A percentile compares a stretch with the other conserved stretches of the same genome.
Evolutionary conservation across 352 stramenopile species (phyloP).

Genomic region (Phytophthora rubi): DNA sequence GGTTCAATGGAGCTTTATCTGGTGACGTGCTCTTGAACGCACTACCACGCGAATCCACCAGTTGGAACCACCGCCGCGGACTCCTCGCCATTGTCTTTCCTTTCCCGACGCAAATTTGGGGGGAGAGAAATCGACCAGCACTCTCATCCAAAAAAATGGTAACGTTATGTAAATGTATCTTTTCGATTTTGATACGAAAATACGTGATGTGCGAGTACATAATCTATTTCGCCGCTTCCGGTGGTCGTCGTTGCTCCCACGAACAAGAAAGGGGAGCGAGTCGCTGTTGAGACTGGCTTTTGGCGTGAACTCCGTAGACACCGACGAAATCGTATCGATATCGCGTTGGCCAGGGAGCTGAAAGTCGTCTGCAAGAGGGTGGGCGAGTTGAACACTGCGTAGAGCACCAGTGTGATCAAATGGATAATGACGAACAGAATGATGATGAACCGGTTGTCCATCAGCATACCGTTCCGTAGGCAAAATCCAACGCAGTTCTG

Average conservation of each 20-base stretch:
- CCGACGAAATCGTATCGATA: background rate
- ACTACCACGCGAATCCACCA: too few relatives aligned
- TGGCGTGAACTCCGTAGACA: background rate
- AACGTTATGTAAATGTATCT: too few relatives aligned
- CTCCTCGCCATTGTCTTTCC: too few relatives aligned
- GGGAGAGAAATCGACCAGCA: too few relatives aligned
- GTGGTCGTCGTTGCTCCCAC: conserved; percentile 2
- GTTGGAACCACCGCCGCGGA: too few relatives aligned
- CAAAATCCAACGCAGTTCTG: too few relatives aligned
- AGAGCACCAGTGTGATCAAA: conserved; percentile 24
- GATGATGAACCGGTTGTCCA: too few relatives aligned
- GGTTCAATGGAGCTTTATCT: too few relatives aligned
- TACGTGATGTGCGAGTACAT: conserved; percentile 4
- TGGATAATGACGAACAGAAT: conserved; percentile 19
- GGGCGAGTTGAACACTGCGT: background rate
- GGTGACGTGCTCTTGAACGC: too few relatives aligned
- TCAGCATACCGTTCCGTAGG: conserved; percentile 20
- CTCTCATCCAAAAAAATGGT: too few relatives aligned
- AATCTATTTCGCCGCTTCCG: background rate
- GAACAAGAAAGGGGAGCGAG: too few relatives aligned
- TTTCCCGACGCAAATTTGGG: too few relatives aligned
- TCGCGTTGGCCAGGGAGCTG: background rate
- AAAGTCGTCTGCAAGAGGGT: background rate
- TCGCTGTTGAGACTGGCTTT: background rate
- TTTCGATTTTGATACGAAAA: conserved; percentile 3